A percentile compares a stretch with the other conserved stretches of the same genome.
Evolutionary conservation across 2,329 filamentous ascomycete genomes (phyloP).

Genomic region (Colletotrichum incanum): DNA sequence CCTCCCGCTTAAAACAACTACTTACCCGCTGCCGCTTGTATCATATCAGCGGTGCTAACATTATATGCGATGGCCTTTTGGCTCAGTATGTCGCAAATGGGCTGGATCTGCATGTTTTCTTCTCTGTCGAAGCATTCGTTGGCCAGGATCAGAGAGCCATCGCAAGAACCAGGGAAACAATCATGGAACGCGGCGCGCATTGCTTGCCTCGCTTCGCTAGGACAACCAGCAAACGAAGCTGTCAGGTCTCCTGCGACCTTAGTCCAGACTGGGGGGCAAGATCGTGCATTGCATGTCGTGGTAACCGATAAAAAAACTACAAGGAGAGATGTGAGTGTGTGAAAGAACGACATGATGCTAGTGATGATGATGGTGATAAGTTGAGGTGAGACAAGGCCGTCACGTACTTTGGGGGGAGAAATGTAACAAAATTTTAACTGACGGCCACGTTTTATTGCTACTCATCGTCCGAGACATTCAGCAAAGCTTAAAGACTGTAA

Average conservation of each 20-base stretch:
- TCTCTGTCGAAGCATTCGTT: slow-evolving; percentile 31
- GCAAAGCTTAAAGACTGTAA: neutral
- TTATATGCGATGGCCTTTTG: slow-evolving; percentile 25
- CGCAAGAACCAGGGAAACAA: slow-evolving; percentile 27
- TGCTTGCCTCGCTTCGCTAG: slow-evolving; percentile 13
- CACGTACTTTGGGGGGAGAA: no score
- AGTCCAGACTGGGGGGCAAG: slow-evolving; percentile 18
- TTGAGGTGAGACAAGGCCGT: neutral
- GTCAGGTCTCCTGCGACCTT: slow-evolving; percentile 30
- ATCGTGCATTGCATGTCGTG: neutral
- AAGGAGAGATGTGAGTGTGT: neutral
- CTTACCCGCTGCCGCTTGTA: slow-evolving; percentile 32
- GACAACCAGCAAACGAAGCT: slow-evolving; percentile 10
- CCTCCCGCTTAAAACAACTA: accelerated
- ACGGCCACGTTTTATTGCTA: neutral
- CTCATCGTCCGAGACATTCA: accelerated
- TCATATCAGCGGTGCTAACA: slow-evolving; percentile 31
- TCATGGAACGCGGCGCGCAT: slow-evolving; percentile 34
- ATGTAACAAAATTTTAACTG: neutral
- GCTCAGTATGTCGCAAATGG: slow-evolving; percentile 26
- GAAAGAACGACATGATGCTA: neutral
- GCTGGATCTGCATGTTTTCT: slow-evolving; percentile 29
- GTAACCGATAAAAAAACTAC: neutral
- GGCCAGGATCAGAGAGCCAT: slow-evolving; percentile 29
- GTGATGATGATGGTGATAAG: no score